phyloP scores from a whole-genome alignment of 352 stramenopile species.

The Globisporangium nodosum region DNA sequence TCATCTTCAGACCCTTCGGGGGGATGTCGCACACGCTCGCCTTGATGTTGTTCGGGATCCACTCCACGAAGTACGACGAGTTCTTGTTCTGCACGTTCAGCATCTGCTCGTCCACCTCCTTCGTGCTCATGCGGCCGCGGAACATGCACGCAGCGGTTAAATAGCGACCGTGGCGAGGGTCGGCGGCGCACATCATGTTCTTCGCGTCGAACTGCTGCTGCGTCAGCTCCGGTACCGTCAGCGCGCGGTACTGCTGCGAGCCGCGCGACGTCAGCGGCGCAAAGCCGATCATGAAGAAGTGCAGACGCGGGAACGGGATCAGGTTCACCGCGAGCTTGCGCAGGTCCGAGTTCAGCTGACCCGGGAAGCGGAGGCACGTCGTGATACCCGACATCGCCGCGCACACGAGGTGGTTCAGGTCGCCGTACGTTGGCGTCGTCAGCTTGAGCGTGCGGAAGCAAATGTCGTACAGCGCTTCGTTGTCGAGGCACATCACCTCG shows the following conservation, averaged over 20 bases:
- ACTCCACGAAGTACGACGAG: conserved; percentile 99
- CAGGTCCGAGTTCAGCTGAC: conserved; percentile 98
- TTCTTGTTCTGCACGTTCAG: conserved; percentile 99
- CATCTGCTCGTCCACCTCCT: conserved; percentile 99
- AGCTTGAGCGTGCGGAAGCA: conserved; percentile 99
- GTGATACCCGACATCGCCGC: conserved; percentile 98
- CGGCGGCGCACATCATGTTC: conserved; percentile 99
- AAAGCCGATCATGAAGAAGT: conserved; percentile 99
- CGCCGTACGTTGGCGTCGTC: conserved; percentile 96
- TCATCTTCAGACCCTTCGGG: conserved; percentile 98
- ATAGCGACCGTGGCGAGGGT: conserved; percentile 98
- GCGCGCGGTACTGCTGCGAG: conserved; percentile 96
- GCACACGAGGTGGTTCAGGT: conserved; percentile 99
- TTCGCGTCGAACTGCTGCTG: conserved; percentile 99
- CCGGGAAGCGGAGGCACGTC: conserved; percentile 97
- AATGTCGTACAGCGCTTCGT: conserved; percentile 99
- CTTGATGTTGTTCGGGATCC: conserved; percentile 99
- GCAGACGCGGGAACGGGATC: conserved; percentile 98
- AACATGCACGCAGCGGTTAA: conserved; percentile 99
- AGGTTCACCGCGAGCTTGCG: conserved; percentile 98
- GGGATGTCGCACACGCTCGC: conserved; percentile 99
- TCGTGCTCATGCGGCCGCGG: conserved; percentile 98
- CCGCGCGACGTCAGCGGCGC: conserved; percentile 94
- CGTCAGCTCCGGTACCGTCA: conserved; percentile 98
- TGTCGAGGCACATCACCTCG: conserved; percentile 99